Base-by-base conservation (phyloP, 2,329 filamentous ascomycete species). In the Lithohypha guttulata region DNA sequence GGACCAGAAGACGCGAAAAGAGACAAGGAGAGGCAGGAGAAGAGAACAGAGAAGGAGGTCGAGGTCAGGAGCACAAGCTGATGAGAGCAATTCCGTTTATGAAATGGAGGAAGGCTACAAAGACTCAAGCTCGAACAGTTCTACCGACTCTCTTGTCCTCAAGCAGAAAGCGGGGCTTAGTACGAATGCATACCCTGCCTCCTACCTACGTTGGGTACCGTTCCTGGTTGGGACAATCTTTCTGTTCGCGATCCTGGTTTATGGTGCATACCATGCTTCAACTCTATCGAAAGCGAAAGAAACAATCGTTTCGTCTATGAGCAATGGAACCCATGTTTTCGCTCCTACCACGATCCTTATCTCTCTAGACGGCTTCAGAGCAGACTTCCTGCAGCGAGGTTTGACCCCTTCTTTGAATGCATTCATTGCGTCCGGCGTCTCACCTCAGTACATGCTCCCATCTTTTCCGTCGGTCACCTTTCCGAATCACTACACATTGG, bases 381-480 rank as follows among this genome's bases (percentile, higher is more conserved):
- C 91, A 14, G 91, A 96, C 57, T 96, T 95, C 54, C 67, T 98
- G 27, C 75, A 81, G 47, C 78, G 86, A 10, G 81, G 79, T 1
- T 63, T 96, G 21, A 95, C 89, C 1, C 91, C 89, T 1, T 78
- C 80, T 2, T 67, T 98, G 6, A 84, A 77, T 50, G 71, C 77
- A 2, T 81, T 98, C 48, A 69, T 94, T 45, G 73, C 75, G 44
- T 77, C 85, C 48, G 91, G 91, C 20, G 78, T 96, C 8, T 94
- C 87, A 4, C 89, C 91, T 2, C 72, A 77, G 48, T 95, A 89
- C 61, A 95, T 98, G 86, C 71, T 77, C 5, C 91, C 91, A 0
- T 93, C 85, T 26, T 98, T 98, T 50, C 91, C 91, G 0, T 93
- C 84, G 15, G 84, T 98, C 31, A 98, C 91, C 0, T 98, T 98